Percentiles rank a stretch among this genome's conserved stretches.
Evolutionary conservation across 2,329 filamentous ascomycete genomes (phyloP).

Genomic region (Shiraia sp.): DNA sequence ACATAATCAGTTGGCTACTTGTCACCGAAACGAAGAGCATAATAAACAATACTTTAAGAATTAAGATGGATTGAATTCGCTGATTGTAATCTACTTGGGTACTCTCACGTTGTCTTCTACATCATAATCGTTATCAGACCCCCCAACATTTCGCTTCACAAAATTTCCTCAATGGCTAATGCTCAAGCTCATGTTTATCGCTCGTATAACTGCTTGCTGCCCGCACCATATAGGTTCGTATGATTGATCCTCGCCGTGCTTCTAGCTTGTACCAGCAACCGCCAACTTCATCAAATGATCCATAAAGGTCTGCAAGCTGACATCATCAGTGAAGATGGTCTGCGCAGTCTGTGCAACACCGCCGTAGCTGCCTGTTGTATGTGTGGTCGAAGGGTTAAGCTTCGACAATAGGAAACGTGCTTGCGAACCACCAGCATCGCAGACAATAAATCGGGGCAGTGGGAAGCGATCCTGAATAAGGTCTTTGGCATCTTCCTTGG

Average conservation of each 20-base stretch:
- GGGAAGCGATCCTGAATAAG: slow-evolving; percentile 97
- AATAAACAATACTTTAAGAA: background rate
- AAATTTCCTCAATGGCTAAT: too few relatives aligned
- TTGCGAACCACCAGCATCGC: slow-evolving; percentile 96
- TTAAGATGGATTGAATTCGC: background rate
- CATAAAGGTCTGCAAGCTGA: slow-evolving; percentile 98
- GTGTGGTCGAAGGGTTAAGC: slow-evolving; percentile 95
- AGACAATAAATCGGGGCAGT: slow-evolving; percentile 97
- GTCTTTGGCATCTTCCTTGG: slow-evolving; percentile 97
- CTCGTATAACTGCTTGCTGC: background rate
- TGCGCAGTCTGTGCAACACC: slow-evolving; percentile 88
- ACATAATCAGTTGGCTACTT: too few relatives aligned
- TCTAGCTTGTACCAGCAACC: slow-evolving; percentile 41
- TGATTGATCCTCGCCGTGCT: background rate
- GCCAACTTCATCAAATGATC: slow-evolving; percentile 93
- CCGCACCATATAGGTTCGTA: background rate
- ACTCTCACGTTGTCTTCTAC: slow-evolving; percentile 13
- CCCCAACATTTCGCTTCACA: background rate
- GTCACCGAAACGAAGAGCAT: too few relatives aligned
- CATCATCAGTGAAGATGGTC: slow-evolving; percentile 98
- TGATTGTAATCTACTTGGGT: slow-evolving; percentile 5
- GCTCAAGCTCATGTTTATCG: background rate
- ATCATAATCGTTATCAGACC: slow-evolving; percentile 3
- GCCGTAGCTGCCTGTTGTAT: slow-evolving; percentile 90
- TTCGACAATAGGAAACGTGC: slow-evolving; percentile 96